Conservation (phyloP, 495 filamentous ascomycete genomes). For the Pyrenula massariospora region DNA sequence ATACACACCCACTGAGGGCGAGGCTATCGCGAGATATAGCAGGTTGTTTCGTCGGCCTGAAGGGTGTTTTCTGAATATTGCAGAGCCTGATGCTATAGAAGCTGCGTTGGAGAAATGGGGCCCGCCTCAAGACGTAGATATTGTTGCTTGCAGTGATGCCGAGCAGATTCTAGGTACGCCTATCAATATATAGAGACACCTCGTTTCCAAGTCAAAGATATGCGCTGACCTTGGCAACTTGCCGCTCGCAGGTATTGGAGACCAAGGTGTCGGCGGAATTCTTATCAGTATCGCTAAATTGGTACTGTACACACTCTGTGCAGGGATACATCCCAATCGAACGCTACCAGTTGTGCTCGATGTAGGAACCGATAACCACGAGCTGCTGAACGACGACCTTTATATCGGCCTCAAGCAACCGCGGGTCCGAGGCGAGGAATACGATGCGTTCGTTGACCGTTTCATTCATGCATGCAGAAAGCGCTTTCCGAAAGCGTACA, state of each 20-base stretch:
- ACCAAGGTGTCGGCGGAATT: conserved; percentile 80
- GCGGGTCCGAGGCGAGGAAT: conserved; percentile 57
- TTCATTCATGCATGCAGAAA: conserved; percentile 59
- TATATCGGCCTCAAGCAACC: conserved; percentile 65
- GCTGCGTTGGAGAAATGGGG: conserved; percentile 57
- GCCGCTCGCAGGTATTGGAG: conserved; percentile 81
- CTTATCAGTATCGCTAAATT: conserved; percentile 78
- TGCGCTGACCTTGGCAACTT: too few species aligned
- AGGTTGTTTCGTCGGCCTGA: conserved; percentile 65
- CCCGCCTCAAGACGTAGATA: conserved; percentile 62
- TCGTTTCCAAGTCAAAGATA: too few species aligned
- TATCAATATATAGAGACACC: too few species aligned
- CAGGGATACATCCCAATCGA: conserved; percentile 69
- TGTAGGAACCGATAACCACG: conserved; percentile 74
- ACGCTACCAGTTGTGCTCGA: conserved; percentile 79
- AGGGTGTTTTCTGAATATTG: too few species aligned
- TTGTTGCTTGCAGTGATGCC: conserved; percentile 78
- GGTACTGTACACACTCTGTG: conserved; percentile 71
- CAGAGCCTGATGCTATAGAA: conserved; percentile 42
- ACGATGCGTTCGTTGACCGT: conserved; percentile 65
- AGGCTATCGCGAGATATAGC: conserved; percentile 79
- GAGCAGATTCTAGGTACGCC: conserved; percentile 74
- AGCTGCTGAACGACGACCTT: conserved; percentile 64
- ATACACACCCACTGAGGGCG: conserved; percentile 84
- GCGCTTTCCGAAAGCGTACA: conserved; percentile 67